Evolutionary conservation across 2,329 filamentous ascomycete species (phyloP).

Genomic region (Colletotrichum higginsianum): DNA sequence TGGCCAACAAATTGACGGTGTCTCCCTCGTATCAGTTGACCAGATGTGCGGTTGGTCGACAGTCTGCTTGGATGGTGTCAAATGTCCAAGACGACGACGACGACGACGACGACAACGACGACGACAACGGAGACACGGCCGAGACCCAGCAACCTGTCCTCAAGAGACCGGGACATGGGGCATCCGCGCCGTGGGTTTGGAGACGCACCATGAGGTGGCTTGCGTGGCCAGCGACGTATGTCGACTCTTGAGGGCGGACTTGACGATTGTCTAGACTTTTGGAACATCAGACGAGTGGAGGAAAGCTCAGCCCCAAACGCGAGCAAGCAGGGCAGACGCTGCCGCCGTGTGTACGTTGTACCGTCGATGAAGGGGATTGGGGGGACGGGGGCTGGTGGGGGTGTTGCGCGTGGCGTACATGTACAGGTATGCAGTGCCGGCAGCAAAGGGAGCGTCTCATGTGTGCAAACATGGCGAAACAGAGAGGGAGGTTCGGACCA

Average conservation of each 20-base stretch:
- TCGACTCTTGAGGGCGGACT: not conserved
- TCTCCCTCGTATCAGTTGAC: conserved; percentile 1
- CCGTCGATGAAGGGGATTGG: too few species aligned
- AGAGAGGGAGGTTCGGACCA: conserved; percentile 25
- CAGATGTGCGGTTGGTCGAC: not conserved
- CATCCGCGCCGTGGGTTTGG: conserved; percentile 21
- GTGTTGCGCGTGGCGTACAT: not conserved
- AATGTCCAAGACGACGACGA: not conserved
- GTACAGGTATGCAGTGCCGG: not conserved
- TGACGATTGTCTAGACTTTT: conserved; percentile 27
- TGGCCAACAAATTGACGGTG: conserved; percentile 1
- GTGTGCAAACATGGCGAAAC: conserved; percentile 32
- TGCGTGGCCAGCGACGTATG: conserved; percentile 21
- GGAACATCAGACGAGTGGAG: conserved; percentile 29
- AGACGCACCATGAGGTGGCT: conserved; percentile 27
- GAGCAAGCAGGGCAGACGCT: conserved; percentile 31
- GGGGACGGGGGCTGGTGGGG: not conserved
- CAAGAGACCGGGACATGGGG: conserved; percentile 22
- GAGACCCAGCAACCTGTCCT: conserved; percentile 9
- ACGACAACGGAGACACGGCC: not conserved
- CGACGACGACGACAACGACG: too few species aligned
- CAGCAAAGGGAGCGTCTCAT: conserved; percentile 26
- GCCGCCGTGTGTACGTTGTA: not conserved
- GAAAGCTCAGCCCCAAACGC: conserved; percentile 40
- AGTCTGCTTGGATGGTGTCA: not conserved